Conservation (phyloP, 2,329 filamentous ascomycete species). For the Triangularia setosa region DNA sequence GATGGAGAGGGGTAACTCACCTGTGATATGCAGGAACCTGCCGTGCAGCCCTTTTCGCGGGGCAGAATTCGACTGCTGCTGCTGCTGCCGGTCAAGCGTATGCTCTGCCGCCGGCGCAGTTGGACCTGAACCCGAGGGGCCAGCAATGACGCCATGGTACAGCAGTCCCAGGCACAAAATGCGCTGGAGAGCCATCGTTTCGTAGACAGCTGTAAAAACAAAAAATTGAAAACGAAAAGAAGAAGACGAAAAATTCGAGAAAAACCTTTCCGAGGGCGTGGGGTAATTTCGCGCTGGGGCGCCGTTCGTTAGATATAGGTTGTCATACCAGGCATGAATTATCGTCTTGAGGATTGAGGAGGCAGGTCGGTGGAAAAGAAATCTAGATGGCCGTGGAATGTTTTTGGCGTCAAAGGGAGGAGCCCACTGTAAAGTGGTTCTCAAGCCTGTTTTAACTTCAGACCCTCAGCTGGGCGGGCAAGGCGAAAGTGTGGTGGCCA, state of each 20-base stretch:
- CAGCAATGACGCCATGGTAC: constrained; percentile 31
- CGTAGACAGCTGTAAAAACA: neutral
- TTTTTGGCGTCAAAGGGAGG: constrained; percentile 1
- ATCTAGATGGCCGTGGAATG: constrained; percentile 2
- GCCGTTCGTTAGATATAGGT: constrained; percentile 12
- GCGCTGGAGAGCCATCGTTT: constrained; percentile 23
- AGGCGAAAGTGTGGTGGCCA: neutral
- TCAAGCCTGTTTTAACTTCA: constrained; percentile 8
- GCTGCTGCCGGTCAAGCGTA: neutral
- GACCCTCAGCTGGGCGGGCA: constrained; percentile 3
- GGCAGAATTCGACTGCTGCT: constrained; percentile 17
- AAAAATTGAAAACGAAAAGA: constrained; percentile 1
- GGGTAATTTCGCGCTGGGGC: constrained; percentile 3
- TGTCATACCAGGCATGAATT: neutral
- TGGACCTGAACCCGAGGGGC: constrained; percentile 20
- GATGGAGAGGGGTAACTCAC: constrained; percentile 40
- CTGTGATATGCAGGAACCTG: constrained; percentile 84
- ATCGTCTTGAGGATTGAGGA: neutral
- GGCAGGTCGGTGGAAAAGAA: constrained; percentile 4
- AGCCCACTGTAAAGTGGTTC: neutral
- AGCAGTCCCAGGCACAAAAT: constrained; percentile 27
- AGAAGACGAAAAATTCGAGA: constrained; percentile 2
- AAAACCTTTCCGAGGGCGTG: neutral
- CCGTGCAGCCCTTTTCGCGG: constrained; percentile 55
- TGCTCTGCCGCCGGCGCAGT: constrained; percentile 8